Evolutionary conservation across 257 asterid genomes (phyloP).

Genomic region (Penstemon newberryi): DNA sequence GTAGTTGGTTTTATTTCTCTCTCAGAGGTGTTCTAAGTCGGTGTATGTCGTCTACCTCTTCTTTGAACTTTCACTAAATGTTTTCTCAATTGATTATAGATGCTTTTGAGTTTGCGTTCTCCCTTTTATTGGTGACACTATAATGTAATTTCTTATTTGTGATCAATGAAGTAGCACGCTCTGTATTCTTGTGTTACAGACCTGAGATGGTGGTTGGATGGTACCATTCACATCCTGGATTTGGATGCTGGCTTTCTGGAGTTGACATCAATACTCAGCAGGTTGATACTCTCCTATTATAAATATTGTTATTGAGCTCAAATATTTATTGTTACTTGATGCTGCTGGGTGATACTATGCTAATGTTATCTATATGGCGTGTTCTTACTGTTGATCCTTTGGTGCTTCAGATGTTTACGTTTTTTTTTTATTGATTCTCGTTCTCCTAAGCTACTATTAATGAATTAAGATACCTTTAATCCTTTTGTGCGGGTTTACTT

Average conservation of each 20-base stretch:
- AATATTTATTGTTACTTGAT: background rate
- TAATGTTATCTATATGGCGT: slow-evolving; percentile 4
- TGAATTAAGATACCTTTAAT: no score
- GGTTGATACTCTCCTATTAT: slow-evolving; percentile 38
- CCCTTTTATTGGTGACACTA: slow-evolving; percentile 3
- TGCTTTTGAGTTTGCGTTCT: background rate
- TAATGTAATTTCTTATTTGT: slow-evolving; percentile 1
- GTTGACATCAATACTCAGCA: slow-evolving; percentile 97
- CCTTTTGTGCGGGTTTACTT: no score
- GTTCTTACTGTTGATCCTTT: slow-evolving; percentile 2
- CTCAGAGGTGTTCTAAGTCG: no score
- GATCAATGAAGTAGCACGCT: slow-evolving; percentile 14
- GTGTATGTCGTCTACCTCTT: background rate
- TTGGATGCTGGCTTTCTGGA: slow-evolving; percentile 98
- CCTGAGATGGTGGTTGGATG: slow-evolving; percentile 99
- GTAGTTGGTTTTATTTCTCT: no score
- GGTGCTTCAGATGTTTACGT: background rate
- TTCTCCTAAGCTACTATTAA: no score
- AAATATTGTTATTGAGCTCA: background rate
- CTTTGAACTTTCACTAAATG: background rate
- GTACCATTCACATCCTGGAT: slow-evolving; percentile 99
- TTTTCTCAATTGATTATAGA: background rate
- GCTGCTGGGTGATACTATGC: background rate
- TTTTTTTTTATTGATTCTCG: background rate
- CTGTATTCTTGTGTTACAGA: slow-evolving; percentile 41